Conservation (phyloP, 331 rosid species). For the Erythrophleum ivorense region DNA sequence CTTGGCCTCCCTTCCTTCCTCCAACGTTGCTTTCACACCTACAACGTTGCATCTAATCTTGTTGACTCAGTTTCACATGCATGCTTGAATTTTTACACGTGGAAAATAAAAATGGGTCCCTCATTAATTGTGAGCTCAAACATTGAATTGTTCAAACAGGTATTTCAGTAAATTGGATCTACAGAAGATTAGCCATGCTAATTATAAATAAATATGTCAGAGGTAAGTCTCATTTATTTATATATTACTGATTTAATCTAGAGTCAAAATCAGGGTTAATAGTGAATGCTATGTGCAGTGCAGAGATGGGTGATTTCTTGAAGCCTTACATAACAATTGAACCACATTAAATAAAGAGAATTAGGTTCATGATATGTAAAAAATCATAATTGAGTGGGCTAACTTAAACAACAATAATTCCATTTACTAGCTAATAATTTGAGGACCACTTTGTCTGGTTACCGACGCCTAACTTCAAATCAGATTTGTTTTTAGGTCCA, state of each 20-base stretch:
- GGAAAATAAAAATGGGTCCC: constrained; percentile 28
- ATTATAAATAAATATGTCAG: neutral
- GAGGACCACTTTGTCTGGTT: constrained; percentile 26
- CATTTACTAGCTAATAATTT: constrained; percentile 19
- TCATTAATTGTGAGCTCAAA: constrained; percentile 21
- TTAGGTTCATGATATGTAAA: constrained; percentile 37
- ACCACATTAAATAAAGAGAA: constrained; percentile 36
- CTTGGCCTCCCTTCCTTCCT: neutral
- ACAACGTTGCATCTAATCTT: constrained; percentile 25
- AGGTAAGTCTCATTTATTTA: neutral
- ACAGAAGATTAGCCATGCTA: neutral
- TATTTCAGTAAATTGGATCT: neutral
- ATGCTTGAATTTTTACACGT: constrained; percentile 19
- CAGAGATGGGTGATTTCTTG: constrained; percentile 18
- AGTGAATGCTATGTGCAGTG: constrained; percentile 7
- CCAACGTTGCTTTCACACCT: constrained; percentile 44
- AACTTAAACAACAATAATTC: constrained; percentile 42
- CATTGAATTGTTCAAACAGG: neutral
- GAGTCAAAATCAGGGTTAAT: constrained; percentile 33
- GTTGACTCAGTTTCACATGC: constrained; percentile 36
- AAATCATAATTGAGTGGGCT: constrained; percentile 37
- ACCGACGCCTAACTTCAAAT: constrained; percentile 37
- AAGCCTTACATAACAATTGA: constrained; percentile 34
- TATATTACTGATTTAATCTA: neutral
- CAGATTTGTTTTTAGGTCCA: constrained; percentile 9